Percentiles rank a stretch among this genome's conserved stretches.
Conservation (phyloP, 148 eudicot genomes). For the Diospyros lotus region DNA sequence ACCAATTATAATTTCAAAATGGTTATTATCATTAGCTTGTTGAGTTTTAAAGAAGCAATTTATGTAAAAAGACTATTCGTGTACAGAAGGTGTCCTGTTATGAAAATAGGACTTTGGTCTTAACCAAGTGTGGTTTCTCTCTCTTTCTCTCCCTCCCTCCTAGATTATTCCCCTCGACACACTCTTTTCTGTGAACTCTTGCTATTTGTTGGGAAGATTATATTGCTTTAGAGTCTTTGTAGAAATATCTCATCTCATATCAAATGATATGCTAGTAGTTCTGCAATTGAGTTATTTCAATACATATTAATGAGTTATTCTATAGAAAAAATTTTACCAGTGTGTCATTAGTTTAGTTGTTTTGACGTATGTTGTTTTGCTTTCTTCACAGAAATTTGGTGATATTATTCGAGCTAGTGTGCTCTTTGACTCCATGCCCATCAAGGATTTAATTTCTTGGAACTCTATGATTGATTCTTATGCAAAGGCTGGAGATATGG, state of each 20-base stretch:
- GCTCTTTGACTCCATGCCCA: conserved; percentile 17
- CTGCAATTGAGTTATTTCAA: no score
- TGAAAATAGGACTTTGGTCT: background rate
- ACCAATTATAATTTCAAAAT: no score
- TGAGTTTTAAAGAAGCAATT: background rate
- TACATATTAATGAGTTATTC: no score
- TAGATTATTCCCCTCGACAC: no score
- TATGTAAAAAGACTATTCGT: background rate
- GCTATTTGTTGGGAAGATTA: no score
- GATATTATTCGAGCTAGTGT: conserved; percentile 13
- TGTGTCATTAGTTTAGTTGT: background rate
- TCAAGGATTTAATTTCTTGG: conserved; percentile 15
- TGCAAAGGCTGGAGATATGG: conserved; percentile 18
- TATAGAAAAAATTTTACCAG: no score
- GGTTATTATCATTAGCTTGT: background rate
- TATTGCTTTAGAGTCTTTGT: no score
- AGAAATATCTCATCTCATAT: no score
- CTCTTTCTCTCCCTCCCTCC: background rate
- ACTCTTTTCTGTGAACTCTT: no score
- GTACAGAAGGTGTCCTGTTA: background rate
- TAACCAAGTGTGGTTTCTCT: background rate
- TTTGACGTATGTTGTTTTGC: background rate
- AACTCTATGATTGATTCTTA: conserved; percentile 18
- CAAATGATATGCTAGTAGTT: no score
- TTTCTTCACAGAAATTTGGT: conserved; percentile 12